Conservation (phyloP, 768 basidiomycete genomes). For the Fibroporia radiculosa region DNA sequence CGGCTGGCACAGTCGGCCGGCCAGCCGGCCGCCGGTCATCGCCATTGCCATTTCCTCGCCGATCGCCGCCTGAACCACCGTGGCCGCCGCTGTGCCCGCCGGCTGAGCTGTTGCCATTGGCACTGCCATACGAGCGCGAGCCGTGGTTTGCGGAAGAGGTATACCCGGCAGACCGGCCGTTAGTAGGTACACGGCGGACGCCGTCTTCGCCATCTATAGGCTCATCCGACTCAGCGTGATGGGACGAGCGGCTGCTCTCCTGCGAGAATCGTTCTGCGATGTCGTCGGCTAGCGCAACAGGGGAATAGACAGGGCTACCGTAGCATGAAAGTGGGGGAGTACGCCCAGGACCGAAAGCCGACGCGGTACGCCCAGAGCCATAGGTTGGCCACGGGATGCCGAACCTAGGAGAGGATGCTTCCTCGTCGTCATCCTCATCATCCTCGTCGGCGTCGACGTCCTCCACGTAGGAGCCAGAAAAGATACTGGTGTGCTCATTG, state of each 20-base stretch:
- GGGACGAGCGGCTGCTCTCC: slow-evolving; percentile 3
- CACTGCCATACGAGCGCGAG: slow-evolving; percentile 12
- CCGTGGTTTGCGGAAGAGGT: slow-evolving; percentile 1
- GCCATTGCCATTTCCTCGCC: slow-evolving; percentile 31
- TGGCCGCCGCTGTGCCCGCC: slow-evolving; percentile 21
- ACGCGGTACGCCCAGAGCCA: background rate
- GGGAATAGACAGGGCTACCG: slow-evolving; percentile 3
- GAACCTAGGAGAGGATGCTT: slow-evolving; percentile 6
- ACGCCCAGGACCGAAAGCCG: background rate
- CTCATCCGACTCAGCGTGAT: slow-evolving; percentile 1
- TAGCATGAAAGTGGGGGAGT: slow-evolving; percentile 2
- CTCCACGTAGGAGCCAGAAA: too few relatives aligned
- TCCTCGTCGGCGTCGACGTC: slow-evolving; percentile 5
- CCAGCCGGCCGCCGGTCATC: slow-evolving; percentile 26
- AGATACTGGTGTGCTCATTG: slow-evolving; percentile 6
- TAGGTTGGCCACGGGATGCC: slow-evolving; percentile 16
- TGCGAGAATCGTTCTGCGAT: background rate
- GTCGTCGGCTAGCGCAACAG: background rate
- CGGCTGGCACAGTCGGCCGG: slow-evolving; percentile 24
- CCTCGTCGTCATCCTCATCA: background rate
- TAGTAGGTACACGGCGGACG: background rate
- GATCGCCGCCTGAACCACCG: slow-evolving; percentile 15
- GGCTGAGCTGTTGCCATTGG: slow-evolving; percentile 16
- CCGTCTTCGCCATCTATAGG: slow-evolving; percentile 2
- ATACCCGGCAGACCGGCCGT: background rate